Evolutionary conservation across 805 yeast genomes (phyloP).

Genomic region (Candida chauliodis): DNA sequence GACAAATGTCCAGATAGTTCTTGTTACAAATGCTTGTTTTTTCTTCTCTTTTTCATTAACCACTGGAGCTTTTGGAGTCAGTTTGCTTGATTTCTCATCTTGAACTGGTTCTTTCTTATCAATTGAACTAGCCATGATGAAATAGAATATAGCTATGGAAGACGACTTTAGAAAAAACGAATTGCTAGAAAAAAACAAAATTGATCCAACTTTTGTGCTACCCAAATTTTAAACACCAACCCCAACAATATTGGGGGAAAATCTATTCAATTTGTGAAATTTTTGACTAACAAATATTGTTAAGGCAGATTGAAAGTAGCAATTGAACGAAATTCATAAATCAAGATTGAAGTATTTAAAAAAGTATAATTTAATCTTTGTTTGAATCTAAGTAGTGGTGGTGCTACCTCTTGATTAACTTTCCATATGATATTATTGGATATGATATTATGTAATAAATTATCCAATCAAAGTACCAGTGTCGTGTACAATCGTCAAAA

Average conservation of each 20-base stretch:
- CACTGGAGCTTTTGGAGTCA: constrained; percentile 7
- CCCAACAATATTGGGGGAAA: constrained; percentile 1
- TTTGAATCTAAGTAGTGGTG: no score
- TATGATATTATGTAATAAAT: not conserved
- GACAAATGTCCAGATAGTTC: constrained; percentile 91
- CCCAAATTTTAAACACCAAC: not conserved
- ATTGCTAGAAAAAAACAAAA: not conserved
- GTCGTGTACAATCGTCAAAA: not conserved
- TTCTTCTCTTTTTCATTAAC: constrained; percentile 55
- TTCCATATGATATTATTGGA: not conserved
- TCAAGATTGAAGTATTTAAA: no score
- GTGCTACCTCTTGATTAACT: no score
- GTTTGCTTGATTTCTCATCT: not conserved
- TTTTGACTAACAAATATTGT: no score
- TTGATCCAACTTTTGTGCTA: not conserved
- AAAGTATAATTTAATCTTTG: no score
- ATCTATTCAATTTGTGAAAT: no score
- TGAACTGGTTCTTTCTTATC: not conserved
- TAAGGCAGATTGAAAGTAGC: no score
- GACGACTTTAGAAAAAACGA: not conserved
- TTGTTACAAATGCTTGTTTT: constrained; percentile 77
- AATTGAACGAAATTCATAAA: no score
- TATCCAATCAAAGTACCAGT: not conserved
- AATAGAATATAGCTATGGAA: not conserved
- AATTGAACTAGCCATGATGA: not conserved